Base-by-base conservation (phyloP, 345 rosid genomes). In the Moricandia arvensis region DNA sequence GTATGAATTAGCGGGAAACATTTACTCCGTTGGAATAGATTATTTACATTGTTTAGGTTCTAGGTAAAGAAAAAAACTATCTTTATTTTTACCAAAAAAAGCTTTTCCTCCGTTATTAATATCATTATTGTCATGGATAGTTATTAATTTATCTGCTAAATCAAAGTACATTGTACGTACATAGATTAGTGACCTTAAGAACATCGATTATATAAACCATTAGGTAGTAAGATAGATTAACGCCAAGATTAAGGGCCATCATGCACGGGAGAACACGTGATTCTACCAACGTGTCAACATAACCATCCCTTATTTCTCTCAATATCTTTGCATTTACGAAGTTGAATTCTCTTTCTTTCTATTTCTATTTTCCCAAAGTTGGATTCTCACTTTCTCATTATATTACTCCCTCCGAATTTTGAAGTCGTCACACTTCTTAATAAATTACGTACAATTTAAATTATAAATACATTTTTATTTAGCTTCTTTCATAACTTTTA, bases 211-310 rank as follows among this genome's bases (percentile, higher is more conserved):
- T 35, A 29, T 68, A 75, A 75, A 35, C 74, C 51, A 61, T 61
- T 61, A 33, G 41, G 5, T 60, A 61, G n/a, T 51, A 69, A 37
- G 65, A 76, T 55, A 63, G 75, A 71, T 71, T 77, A 58, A 26
- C 72, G 80, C 75, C 76, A 77, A 77, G 72, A 34, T 77, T 71
- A 77, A 71, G 76, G 80, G 81, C 73, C 75, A 72, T n/a, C 63
- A 78, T 63, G 72, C 72, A 59, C 37, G 81, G 58, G 35, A 59
- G 41, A 64, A 66, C 53, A 78, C 77, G 63, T 78, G 77, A 43
- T 66, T 34, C 16, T 26, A 49, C 57, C 7, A 18, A 72, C 81
- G 81, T 78, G 81, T 71, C 76, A 18, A 60, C 63, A 24, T 35
- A 45, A 63, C 21, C 60, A 15, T 64, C 30, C 29, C 77, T 71